Conservation (phyloP, 179 eudicot species). For the Silene coronaria region DNA sequence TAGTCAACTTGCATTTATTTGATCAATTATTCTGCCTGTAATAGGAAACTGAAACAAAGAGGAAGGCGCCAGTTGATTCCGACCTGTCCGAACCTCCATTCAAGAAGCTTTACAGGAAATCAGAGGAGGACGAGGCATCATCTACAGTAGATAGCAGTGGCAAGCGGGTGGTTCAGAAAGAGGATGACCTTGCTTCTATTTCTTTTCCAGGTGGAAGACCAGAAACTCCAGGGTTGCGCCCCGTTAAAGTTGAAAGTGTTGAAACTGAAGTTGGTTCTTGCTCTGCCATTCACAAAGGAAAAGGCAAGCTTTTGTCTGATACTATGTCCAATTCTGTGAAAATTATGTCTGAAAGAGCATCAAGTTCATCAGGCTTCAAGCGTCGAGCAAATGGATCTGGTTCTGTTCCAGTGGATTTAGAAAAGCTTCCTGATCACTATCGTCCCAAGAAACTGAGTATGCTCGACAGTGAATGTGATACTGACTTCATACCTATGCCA, state of each 20-base stretch:
- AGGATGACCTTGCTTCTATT: conserved; percentile 13
- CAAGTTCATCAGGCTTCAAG: conserved; percentile 22
- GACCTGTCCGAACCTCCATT: conserved; percentile 19
- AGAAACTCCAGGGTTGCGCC: conserved; percentile 5
- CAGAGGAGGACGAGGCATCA: conserved; percentile 29
- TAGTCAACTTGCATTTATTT: neutral
- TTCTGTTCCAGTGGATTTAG: conserved; percentile 11
- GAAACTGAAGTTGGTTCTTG: conserved; percentile 20
- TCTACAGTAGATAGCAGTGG: conserved; percentile 16
- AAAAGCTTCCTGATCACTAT: conserved; percentile 4
- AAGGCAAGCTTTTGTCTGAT: conserved; percentile 18
- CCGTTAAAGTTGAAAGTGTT: conserved; percentile 15
- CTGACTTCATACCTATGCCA: conserved; percentile 11
- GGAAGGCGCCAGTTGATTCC: conserved; percentile 20
- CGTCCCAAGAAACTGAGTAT: neutral
- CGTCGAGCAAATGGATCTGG: conserved; percentile 9
- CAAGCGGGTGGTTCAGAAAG: neutral
- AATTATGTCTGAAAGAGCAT: conserved; percentile 20
- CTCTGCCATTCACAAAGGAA: conserved; percentile 26
- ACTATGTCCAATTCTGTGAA: conserved; percentile 16
- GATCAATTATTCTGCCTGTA: neutral
- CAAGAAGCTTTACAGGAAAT: conserved; percentile 22
- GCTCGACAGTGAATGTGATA: conserved; percentile 1
- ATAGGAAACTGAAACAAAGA: conserved; percentile 28
- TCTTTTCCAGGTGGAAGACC: conserved; percentile 8